Conservation (phyloP, 257 asterid genomes). For the Oldenlandia corymbosa region DNA sequence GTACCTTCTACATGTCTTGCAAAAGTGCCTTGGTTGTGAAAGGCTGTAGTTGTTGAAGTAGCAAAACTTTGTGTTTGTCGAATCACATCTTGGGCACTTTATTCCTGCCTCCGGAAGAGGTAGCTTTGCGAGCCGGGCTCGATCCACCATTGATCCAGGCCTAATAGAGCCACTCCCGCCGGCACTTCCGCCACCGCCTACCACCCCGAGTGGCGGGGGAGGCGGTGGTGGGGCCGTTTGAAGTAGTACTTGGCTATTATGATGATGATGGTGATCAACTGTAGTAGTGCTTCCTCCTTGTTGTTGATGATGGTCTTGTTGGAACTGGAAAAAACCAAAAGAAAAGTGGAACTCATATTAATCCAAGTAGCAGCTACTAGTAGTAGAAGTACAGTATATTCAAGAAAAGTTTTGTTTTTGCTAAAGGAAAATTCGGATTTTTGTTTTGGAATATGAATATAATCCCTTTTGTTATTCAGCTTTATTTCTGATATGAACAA, state of each 20-base stretch:
- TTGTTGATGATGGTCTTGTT: slow-evolving; percentile 32
- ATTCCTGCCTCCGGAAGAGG: slow-evolving; percentile 37
- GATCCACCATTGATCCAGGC: slow-evolving; percentile 47
- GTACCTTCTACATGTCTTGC: slow-evolving; percentile 40
- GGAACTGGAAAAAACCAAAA: slow-evolving; percentile 19
- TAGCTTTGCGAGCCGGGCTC: slow-evolving; percentile 33
- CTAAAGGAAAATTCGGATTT: slow-evolving; percentile 15
- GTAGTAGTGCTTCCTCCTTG: slow-evolving; percentile 11
- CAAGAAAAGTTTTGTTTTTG: slow-evolving; percentile 26
- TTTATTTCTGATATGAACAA: slow-evolving; percentile 13
- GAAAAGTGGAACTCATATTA: no score
- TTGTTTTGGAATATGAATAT: slow-evolving; percentile 37
- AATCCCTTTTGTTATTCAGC: slow-evolving; percentile 19
- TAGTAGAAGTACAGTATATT: slow-evolving; percentile 29
- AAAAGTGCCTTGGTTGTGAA: slow-evolving; percentile 38
- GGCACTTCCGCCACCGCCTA: slow-evolving; percentile 12
- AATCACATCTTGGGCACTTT: slow-evolving; percentile 42
- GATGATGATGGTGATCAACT: slow-evolving; percentile 13
- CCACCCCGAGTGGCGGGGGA: slow-evolving; percentile 19
- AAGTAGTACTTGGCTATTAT: slow-evolving; percentile 11
- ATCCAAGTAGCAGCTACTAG: not conserved
- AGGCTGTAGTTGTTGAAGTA: slow-evolving; percentile 47
- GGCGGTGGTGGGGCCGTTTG: slow-evolving; percentile 6
- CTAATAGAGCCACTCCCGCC: slow-evolving; percentile 27
- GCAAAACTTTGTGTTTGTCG: slow-evolving; percentile 39